Percentiles rank a stretch among this genome's conserved stretches.
phyloP scores from a whole-genome alignment of 2,329 filamentous ascomycete species.

The Lasiodiplodia sp. region DNA sequence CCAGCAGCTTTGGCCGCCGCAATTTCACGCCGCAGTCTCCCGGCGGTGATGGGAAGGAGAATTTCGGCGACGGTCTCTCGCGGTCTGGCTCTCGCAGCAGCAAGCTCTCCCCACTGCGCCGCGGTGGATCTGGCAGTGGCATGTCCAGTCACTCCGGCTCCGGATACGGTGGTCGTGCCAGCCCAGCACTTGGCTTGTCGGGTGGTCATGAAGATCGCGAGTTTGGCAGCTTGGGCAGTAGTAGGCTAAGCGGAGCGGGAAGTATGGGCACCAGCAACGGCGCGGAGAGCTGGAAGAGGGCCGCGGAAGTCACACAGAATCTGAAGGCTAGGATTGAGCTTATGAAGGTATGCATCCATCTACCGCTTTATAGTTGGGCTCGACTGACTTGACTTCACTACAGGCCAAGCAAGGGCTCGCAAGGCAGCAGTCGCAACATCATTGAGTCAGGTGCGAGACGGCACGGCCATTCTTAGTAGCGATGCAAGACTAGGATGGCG shows the following conservation, averaged over 20 bases:
- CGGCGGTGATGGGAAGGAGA: conserved; percentile 57
- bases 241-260: conserved; percentile 32
- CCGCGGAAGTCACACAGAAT: conserved; percentile 96
- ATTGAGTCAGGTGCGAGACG: not conserved
- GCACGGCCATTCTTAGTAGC: conserved; percentile 1
- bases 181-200: conserved; percentile 40
- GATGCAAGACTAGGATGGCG: not conserved
- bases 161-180: conserved; percentile 43
- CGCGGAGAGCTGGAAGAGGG: conserved; percentile 91
- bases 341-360: conserved; percentile 75
- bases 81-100: conserved; percentile 42
- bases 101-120: conserved; percentile 48
- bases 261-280: conserved; percentile 43
- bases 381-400: conserved; percentile 32
- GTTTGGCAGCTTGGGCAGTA: conserved; percentile 13
- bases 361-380: no score
- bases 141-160: conserved; percentile 40
- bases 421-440: conserved; percentile 38
- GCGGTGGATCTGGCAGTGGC: conserved; percentile 39
- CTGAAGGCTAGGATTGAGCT: conserved; percentile 96
- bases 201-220: conserved; percentile 34
- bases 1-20: conserved; percentile 39
- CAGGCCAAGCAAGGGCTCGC: conserved; percentile 50
- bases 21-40: conserved; percentile 43
- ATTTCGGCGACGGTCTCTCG: conserved; percentile 42